phyloP scores from a whole-genome alignment of 2,329 filamentous ascomycete species.

The Helicocarpus griseus region DNA sequence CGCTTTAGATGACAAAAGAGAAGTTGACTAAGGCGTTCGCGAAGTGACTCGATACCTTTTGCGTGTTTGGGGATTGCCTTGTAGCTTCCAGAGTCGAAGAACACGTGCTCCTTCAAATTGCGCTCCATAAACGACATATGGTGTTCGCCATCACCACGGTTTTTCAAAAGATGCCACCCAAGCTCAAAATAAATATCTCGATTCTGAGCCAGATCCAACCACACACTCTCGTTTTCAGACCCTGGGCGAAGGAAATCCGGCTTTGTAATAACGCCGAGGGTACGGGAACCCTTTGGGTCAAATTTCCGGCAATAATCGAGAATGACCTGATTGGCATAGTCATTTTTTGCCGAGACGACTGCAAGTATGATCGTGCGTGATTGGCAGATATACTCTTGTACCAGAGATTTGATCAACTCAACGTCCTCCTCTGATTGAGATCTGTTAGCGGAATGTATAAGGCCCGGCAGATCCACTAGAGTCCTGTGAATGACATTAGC shows the following conservation, averaged over 20 bases:
- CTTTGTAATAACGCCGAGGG: constrained; percentile 47
- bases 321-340: constrained; percentile 40
- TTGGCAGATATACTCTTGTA: constrained; percentile 31
- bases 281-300: constrained; percentile 30
- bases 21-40: constrained; percentile 1
- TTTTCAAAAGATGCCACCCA: constrained; percentile 8
- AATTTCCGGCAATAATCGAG: constrained; percentile 28
- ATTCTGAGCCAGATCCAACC: constrained; percentile 6
- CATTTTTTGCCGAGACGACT: constrained; percentile 35
- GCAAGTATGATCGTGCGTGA: constrained; percentile 33
- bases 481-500: constrained; percentile 14
- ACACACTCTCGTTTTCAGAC: constrained; percentile 1
- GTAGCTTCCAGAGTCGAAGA: constrained; percentile 4
- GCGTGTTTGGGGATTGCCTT: not conserved
- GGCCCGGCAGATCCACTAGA: constrained; percentile 39
- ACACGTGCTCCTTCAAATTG: constrained; percentile 3
- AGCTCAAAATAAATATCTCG: constrained; percentile 5
- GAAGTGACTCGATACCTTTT: constrained; percentile 5
- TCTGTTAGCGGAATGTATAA: constrained; percentile 27
- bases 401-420: constrained; percentile 29
- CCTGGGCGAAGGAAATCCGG: constrained; percentile 38
- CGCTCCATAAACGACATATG: constrained; percentile 1
- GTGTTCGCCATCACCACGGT: constrained; percentile 2
- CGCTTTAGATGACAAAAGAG: not conserved
- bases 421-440: constrained; percentile 27